phyloP scores from a whole-genome alignment of 2,329 filamentous ascomycete genomes.

The Blastomyces percursus region DNA sequence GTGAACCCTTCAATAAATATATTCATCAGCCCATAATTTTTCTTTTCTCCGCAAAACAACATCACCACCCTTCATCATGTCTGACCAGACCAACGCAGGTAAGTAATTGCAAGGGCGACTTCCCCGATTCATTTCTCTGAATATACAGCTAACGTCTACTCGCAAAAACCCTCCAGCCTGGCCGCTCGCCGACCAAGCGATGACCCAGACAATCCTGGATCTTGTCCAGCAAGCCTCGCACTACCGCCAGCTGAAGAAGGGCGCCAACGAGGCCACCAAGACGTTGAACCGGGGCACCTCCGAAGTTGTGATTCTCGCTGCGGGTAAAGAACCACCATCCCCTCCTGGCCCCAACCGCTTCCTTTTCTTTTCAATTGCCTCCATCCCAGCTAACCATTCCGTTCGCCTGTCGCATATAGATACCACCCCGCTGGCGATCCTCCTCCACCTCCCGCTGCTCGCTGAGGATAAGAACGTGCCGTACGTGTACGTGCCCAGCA shows the following conservation, averaged over 20 bases:
- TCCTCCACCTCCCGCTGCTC: constrained; percentile 79
- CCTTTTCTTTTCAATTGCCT: neutral
- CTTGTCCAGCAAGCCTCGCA: constrained; percentile 59
- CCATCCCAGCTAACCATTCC: neutral
- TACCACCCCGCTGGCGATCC: constrained; percentile 73
- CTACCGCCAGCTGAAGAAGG: constrained; percentile 70
- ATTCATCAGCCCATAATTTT: neutral
- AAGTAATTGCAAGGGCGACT: neutral
- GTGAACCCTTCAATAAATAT: constrained; percentile 5
- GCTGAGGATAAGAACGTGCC: constrained; percentile 66
- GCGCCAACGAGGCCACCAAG: constrained; percentile 79
- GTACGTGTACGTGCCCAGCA: constrained; percentile 61
- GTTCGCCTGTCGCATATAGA: constrained; percentile 39
- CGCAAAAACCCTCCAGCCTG: constrained; percentile 40
- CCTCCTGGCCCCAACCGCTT: neutral
- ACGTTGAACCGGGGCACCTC: constrained; percentile 81
- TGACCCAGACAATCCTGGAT: constrained; percentile 74
- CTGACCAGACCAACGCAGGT: constrained; percentile 4
- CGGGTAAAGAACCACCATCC: constrained; percentile 23
- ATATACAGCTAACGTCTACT: constrained; percentile 6
- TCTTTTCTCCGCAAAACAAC: too few relatives aligned
- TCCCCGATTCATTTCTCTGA: neutral
- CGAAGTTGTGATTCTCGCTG: constrained; percentile 80
- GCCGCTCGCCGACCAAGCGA: constrained; percentile 60
- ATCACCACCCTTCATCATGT: neutral